Evolutionary conservation across 768 basidiomycete species (phyloP), one percentile per base, ranked within the genome.

Genomic region (Lactifluus subvellereus): DNA sequence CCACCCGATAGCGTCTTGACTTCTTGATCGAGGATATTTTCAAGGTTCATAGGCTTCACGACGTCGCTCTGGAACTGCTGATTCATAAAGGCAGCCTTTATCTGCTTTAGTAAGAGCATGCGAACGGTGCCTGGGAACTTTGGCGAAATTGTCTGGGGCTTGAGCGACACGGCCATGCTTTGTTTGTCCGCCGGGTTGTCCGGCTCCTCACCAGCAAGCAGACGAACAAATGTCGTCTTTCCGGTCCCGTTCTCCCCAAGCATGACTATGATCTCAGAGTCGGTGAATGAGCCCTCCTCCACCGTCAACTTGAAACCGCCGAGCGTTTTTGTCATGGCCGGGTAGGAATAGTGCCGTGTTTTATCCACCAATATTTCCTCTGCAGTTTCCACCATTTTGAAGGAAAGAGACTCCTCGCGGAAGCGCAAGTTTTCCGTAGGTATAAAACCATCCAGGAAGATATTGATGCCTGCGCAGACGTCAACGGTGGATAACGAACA

Each of bases 21-120:
- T 42, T 98, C 94, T 76, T 99, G 95, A 74, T 99, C 97, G 79
- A 99, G 87, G 66, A 99, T 88, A 60, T 85, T 83, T 47, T 99
- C 97, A 70, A 99, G 74, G 72, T 77, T 91, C 96, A 99, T 98
- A 30, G 96, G 96, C 77, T 98, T 98, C 65, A 98, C 77, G 50
- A 98, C 97, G 72, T 98, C 97, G 47, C 90, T 91, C 75, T 96
- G 91, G 88, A 99, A 99, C 75, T 98, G 97, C n/a, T 95, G 89
- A 74, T 97, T 94, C 94, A 98, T 96, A 77, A 97, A 98, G 35
- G 94, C 85, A 22, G 83, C 80, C 77, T 96, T 95, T 78, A 98
- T 97, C 75, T 89, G 86, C 79, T 97, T 98, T 55, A 99, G 72
- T 61, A 99, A 77, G 65, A 99, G 78, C 90, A 92, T 90, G 70